These are phyloP conservation scores for Lipomyces sp. DNA, from an alignment of 805 yeast species.

Conservation along the genomic window DNA sequence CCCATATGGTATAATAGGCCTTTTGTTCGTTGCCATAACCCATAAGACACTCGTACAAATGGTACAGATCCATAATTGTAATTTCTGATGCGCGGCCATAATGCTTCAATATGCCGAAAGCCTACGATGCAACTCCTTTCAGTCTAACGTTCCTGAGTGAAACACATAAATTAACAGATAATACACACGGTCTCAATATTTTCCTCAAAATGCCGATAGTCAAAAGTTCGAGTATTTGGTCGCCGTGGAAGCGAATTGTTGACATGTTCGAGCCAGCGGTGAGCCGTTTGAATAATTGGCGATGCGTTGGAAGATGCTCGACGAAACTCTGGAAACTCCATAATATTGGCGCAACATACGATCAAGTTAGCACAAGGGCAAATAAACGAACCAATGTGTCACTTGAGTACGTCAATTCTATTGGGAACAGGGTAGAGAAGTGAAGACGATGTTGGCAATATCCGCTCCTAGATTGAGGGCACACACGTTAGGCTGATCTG, in stretches of 20 bases:
- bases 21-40: not conserved
- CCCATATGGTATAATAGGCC: slow-evolving; percentile 1
- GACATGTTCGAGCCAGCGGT: slow-evolving; percentile 9
- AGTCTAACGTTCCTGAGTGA: not conserved
- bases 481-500: too few relatives aligned
- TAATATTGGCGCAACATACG: too few relatives aligned
- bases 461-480: too few relatives aligned
- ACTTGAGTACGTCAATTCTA: too few relatives aligned
- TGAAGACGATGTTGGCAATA: too few relatives aligned
- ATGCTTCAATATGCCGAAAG: slow-evolving; percentile 3
- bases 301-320: too few relatives aligned
- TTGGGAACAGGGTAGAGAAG: too few relatives aligned
- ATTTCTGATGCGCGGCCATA: not conserved
- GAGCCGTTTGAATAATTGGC: slow-evolving; percentile 1
- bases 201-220: slow-evolving; percentile 1
- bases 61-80: slow-evolving; percentile 1
- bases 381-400: too few relatives aligned
- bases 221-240: slow-evolving; percentile 1
- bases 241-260: slow-evolving; percentile 10
- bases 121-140: too few relatives aligned
- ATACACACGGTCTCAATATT: not conserved
- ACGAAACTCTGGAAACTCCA: too few relatives aligned
- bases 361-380: too few relatives aligned
- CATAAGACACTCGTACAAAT: slow-evolving; percentile 1
- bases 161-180: not conserved